phyloP scores from a whole-genome alignment of 306 rosid species.

The Pachyrhizus erosus region DNA sequence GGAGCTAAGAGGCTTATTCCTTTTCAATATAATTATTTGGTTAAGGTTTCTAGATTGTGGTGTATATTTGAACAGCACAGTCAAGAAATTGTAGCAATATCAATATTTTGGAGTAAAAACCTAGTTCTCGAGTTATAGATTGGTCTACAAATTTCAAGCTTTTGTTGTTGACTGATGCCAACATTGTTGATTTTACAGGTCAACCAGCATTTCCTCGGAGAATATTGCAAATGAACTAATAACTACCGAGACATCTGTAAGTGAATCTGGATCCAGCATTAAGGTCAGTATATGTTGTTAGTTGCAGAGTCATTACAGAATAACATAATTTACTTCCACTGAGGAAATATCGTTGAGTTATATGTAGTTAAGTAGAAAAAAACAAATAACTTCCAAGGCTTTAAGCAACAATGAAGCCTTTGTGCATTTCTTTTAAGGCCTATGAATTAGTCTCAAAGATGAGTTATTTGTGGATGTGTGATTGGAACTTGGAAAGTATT shows the following conservation, averaged over 20 bases:
- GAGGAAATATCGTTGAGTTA: conserved; percentile 15
- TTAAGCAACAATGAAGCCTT: not conserved
- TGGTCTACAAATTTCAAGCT: not conserved
- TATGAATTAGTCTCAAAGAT: not conserved
- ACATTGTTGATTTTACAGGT: conserved; percentile 51
- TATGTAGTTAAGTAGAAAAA: not conserved
- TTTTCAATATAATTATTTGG: not conserved
- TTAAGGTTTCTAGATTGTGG: conserved; percentile 4
- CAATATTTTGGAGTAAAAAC: not conserved
- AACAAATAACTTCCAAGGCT: not conserved
- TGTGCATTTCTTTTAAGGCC: not conserved
- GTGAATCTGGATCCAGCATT: conserved; percentile 60
- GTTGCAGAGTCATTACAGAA: conserved; percentile 2
- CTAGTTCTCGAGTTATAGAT: conserved; percentile 5
- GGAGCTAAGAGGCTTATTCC: not conserved
- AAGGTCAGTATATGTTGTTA: conserved; percentile 60
- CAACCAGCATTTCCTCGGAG: conserved; percentile 70
- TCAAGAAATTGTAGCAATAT: not conserved
- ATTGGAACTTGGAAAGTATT: not conserved
- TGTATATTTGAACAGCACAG: not conserved
- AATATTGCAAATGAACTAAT: conserved; percentile 62
- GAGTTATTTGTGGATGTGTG: not conserved
- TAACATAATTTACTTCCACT: conserved; percentile 6
- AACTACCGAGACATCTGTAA: conserved; percentile 62
- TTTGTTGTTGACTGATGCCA: conserved; percentile 12